Evolutionary conservation across 106 monocot genomes (phyloP), one percentile per base, ranked within the genome.

Genomic region (Posidonia australis): DNA sequence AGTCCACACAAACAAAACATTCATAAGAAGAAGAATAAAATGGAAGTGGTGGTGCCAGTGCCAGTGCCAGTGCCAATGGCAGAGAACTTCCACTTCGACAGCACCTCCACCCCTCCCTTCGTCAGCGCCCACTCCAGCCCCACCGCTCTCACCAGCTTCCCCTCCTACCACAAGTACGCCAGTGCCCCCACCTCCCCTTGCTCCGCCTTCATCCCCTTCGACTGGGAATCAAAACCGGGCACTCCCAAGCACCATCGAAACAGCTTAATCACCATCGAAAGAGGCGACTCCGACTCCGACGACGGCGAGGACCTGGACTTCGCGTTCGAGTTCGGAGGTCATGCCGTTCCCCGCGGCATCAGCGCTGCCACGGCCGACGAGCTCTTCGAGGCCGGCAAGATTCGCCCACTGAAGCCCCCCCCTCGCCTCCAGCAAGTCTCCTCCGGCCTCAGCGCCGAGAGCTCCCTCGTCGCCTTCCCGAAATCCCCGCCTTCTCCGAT

Each of bases 141-240:
- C 36, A 7, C 36, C 36, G 36, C 36, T 7, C 36, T 36, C 36
- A 36, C 36, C 36, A n/a, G n/a, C n/a, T 55, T 55, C 20, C 26
- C 11, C 20, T 24, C 25, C n/a, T 5, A 16, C 65, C 41, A 46
- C 61, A 54, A 70, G 51, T 82, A 83, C 72, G 49, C 60, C 62
- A 86, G 83, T 66, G 80, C 83, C 1, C 86, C 86, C 13, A 63
- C 66, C 3, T 77, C 80, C 65, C 86, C 86, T 1, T 58, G 51
- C 27, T 69, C 59, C 63, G 64, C 76, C 17, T 61, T 58, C 23
- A n/a, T 69, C 57, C 68, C 63, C n/a, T 64, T 80, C 60, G 69
- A 77, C 21, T 84, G 84, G 84, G 84, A 84, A 54, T 77, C 71
- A 47, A 70, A 24, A 41, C 77, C 77, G 9, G 74, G 77, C 44